Conservation (phyloP, 2,329 filamentous ascomycete species). For the Thielaviopsis populi region DNA sequence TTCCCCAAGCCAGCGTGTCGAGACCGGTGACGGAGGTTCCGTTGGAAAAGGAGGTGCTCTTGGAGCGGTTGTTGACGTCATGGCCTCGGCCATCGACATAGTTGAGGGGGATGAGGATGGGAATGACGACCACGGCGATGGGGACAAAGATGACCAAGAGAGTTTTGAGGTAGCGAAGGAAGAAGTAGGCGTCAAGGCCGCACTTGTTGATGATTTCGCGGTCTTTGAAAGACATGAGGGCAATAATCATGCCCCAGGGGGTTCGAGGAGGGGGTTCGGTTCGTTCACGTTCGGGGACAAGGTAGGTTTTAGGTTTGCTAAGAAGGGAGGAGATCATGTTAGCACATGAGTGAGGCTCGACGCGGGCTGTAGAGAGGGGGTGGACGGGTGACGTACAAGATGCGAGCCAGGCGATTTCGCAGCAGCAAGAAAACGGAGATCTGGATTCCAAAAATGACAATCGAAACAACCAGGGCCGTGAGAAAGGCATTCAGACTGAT, state of each 20-base stretch:
- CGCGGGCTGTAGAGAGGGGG: constrained; percentile 3
- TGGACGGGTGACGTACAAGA: constrained; percentile 47
- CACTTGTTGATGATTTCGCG: constrained; percentile 88
- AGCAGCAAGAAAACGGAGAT: constrained; percentile 59
- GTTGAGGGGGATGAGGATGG: constrained; percentile 77
- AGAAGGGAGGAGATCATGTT: constrained; percentile 6
- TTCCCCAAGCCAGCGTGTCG: constrained; percentile 76
- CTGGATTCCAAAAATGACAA: constrained; percentile 48
- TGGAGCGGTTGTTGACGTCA: constrained; percentile 27
- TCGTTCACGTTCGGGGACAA: constrained; percentile 72
- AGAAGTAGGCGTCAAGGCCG: constrained; percentile 93
- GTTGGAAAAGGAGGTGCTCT: constrained; percentile 17
- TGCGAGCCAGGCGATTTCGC: constrained; percentile 62
- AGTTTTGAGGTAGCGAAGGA: constrained; percentile 65
- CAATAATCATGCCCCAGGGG: constrained; percentile 36
- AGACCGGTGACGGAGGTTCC: constrained; percentile 40
- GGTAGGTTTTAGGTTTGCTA: constrained; percentile 69
- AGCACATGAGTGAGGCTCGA: not conserved
- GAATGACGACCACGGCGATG: constrained; percentile 60
- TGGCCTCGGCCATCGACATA: constrained; percentile 53
- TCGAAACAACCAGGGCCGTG: constrained; percentile 47
- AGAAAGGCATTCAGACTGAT: constrained; percentile 43
- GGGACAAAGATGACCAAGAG: constrained; percentile 87
- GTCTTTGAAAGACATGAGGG: constrained; percentile 53
- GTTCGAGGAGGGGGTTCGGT: constrained; percentile 55